phyloP scores from a whole-genome alignment of 139 green algal species.

The Chlorella sp. region DNA sequence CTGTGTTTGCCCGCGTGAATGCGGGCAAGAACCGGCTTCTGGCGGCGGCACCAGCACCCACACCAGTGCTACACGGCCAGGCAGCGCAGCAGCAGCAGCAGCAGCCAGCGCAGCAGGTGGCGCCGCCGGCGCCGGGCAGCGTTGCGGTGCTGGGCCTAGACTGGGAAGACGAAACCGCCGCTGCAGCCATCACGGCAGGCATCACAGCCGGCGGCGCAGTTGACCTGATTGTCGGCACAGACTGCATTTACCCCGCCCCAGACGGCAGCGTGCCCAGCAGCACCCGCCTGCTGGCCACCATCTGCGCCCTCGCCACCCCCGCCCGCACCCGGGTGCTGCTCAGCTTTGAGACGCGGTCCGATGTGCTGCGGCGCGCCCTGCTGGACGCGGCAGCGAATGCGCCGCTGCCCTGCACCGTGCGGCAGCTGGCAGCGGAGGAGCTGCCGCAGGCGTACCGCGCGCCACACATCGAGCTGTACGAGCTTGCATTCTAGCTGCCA shows the following conservation, averaged over 20 bases:
- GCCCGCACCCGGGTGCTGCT: conserved; percentile 35
- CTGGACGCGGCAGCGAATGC: conserved; percentile 5
- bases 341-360: conserved; percentile 38
- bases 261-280: not conserved
- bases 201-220: not conserved
- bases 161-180: not conserved
- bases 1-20: conserved; percentile 4
- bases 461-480: conserved; percentile 3
- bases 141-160: not conserved
- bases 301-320: not conserved
- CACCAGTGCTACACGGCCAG: not conserved
- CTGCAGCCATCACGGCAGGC: not conserved
- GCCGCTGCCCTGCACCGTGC: conserved; percentile 7
- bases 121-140: not conserved
- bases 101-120: not conserved
- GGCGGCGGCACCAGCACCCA: not conserved
- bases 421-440: not conserved
- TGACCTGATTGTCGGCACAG: not conserved
- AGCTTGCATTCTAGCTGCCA: not conserved
- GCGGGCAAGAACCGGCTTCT: conserved; percentile 5
- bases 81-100: not conserved
- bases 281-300: not conserved
- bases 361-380: conserved; percentile 28
- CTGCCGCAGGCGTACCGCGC: not conserved
- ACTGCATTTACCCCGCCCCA: conserved; percentile 3